Base-by-base conservation (phyloP, 148 eudicot genomes). In the Salicornia ramosissima region DNA sequence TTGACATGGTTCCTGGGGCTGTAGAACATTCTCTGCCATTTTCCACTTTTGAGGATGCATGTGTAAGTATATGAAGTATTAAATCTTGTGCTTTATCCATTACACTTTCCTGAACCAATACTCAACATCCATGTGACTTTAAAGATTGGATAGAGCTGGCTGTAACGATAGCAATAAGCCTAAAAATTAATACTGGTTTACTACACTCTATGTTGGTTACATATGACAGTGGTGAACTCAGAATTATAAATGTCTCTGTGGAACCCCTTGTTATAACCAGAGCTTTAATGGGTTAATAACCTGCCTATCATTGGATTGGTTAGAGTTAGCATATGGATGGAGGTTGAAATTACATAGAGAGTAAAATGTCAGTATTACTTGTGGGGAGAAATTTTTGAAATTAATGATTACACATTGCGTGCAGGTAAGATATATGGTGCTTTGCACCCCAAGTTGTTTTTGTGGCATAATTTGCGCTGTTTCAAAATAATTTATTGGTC, bases 1-100 rank as follows among this genome's bases (percentile, higher is more conserved):
- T 88, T 68, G 96, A 94, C 81, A 59, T 76, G 64, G 96, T 86
- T 62, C 93, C 99, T 1, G 99, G 99, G 75, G 96, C 97, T 63
- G 79, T 76, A 15, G 91, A 91, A 67, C 81, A 76, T 77, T 97
- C 97, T 52, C 76, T 94, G 57, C 97, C 99, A 70, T 94, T 94
- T 82, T 83, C 92, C 71, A 94, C 91, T 70, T 81, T 88, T 62
- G 96, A 88, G 74, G 97, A 94, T 83, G 99, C 97, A 80, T 80
- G 79, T 63, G 99, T 94, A 75, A 84, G 99, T 87, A 47, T 69
- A 39, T 47, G 39, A 47, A 21, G 62, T 46, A 46, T 29, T 36
- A 51, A 7, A 18, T 49, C 59, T 10, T 26, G 18, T 60, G 1
- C n/a, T 14, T 12, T 62, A 21, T 34, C 55, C 33, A 39, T 28